Percentiles rank a stretch among this genome's conserved stretches.
These are phyloP conservation scores for Aspergillus biplanus DNA, from an alignment of 495 filamentous ascomycete species.

Conservation along the genomic window DNA sequence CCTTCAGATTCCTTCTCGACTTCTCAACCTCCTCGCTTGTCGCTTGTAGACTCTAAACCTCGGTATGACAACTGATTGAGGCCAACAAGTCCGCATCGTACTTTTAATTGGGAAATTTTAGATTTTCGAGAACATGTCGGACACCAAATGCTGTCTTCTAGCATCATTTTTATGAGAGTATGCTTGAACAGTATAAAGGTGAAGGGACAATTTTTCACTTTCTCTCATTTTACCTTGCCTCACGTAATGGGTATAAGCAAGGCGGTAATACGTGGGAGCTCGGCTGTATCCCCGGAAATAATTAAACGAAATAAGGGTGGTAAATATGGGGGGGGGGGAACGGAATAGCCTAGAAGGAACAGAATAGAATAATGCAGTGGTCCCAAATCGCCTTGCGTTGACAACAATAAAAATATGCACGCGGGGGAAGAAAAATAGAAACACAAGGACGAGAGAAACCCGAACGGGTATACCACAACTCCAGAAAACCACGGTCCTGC, in stretches of 20 bases:
- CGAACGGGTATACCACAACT: slow-evolving; percentile 27
- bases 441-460: slow-evolving; percentile 16
- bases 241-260: slow-evolving; percentile 11
- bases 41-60: no score
- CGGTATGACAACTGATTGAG: no score
- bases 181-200: not conserved
- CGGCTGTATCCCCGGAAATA: slow-evolving; percentile 9
- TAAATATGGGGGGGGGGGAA: not conserved
- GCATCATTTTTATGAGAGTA: no score
- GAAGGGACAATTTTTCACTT: not conserved
- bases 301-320: slow-evolving; percentile 10
- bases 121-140: no score
- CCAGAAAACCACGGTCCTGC: slow-evolving; percentile 35
- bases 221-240: slow-evolving; percentile 9
- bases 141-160: no score
- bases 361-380: slow-evolving; percentile 12
- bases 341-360: slow-evolving; percentile 3
- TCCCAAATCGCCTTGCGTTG: slow-evolving; percentile 12
- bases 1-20: no score
- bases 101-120: no score
- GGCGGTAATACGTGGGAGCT: slow-evolving; percentile 11
- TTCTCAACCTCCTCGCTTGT: no score
- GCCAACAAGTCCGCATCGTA: no score
- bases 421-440: slow-evolving; percentile 14
- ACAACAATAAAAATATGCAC: slow-evolving; percentile 16